Conservation (phyloP, 2,329 filamentous ascomycete genomes). For the Fusarium pseudoanthophilum region DNA sequence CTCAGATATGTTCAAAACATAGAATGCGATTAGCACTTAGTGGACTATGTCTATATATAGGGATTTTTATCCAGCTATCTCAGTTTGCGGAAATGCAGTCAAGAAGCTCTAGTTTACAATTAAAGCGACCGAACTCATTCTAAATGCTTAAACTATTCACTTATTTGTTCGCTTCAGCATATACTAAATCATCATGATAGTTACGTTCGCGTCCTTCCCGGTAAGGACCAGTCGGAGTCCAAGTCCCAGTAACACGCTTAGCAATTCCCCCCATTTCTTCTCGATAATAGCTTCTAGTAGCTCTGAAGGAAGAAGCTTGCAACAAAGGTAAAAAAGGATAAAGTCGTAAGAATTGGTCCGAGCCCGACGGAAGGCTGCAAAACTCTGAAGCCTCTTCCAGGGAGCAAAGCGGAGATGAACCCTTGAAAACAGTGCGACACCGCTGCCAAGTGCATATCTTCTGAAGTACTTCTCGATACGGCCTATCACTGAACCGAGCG, state of each 20-base stretch:
- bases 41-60: too few species aligned
- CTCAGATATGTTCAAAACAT: too few species aligned
- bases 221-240: neutral
- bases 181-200: accelerated
- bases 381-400: too few species aligned
- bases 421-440: accelerated
- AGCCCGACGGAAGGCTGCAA: too few species aligned
- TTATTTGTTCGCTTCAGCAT: neutral
- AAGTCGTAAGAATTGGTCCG: neutral
- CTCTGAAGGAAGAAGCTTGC: neutral
- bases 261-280: accelerated
- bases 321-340: accelerated
- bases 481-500: accelerated
- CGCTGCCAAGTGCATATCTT: accelerated
- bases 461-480: accelerated
- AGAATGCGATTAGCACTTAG: too few species aligned
- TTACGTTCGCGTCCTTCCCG: accelerated
- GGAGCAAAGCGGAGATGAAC: neutral
- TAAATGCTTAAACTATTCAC: neutral
- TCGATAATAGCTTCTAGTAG: neutral
- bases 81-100: too few species aligned
- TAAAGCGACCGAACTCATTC: neutral
- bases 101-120: neutral
- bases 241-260: neutral
- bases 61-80: too few species aligned